Conservation (phyloP, 2,329 filamentous ascomycete genomes). For the Xylariaceae sp. region DNA sequence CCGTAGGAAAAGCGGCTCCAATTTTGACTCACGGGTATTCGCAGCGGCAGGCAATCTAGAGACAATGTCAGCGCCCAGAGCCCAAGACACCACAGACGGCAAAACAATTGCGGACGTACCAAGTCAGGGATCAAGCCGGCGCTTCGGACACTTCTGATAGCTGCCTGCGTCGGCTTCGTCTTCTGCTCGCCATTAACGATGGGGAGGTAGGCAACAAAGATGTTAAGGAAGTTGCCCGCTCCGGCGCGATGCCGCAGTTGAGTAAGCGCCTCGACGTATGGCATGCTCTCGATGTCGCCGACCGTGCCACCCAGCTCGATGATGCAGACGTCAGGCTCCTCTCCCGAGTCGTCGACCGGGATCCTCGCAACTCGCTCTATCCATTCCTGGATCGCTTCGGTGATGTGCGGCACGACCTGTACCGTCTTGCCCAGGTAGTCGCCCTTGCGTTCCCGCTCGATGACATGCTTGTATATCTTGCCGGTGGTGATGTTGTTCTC, state of each 20-base stretch:
- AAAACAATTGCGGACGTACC: conserved; percentile 34
- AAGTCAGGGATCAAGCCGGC: conserved; percentile 67
- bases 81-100: no score
- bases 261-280: conserved; percentile 80
- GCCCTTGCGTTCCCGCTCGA: conserved; percentile 57
- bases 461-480: conserved; percentile 88
- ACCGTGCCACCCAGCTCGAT: conserved; percentile 33
- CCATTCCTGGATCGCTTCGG: conserved; percentile 87
- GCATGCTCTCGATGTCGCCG: conserved; percentile 37
- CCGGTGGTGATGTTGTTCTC: conserved; percentile 97
- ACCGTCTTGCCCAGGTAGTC: conserved; percentile 86
- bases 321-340: conserved; percentile 87
- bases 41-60: conserved; percentile 84
- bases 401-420: conserved; percentile 88
- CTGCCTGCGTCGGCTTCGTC: conserved; percentile 93
- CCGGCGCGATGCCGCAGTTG: conserved; percentile 68
- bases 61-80: conserved; percentile 15
- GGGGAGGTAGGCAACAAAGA: conserved; percentile 84
- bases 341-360: conserved; percentile 76
- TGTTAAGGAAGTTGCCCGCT: conserved; percentile 76
- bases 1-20: no score
- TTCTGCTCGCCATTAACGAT: conserved; percentile 68
- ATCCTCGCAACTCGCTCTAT: conserved; percentile 79
- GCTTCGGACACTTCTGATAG: conserved; percentile 76
- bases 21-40: conserved; percentile 69